Base-by-base conservation (phyloP, 2,329 filamentous ascomycete genomes). In the Leptographium radiaticola region DNA sequence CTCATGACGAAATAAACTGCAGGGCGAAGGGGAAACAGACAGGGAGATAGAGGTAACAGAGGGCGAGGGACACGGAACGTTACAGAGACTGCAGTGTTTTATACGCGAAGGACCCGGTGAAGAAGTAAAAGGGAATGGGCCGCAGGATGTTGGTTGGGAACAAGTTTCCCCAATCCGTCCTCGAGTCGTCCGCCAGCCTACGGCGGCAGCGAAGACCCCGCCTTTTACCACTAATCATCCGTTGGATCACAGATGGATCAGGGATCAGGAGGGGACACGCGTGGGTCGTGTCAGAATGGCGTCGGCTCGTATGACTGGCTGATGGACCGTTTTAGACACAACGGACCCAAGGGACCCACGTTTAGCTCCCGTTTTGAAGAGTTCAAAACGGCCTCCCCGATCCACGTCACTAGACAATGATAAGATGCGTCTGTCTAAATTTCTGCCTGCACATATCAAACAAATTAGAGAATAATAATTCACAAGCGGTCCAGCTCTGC, bases 1-100 rank as follows among this genome's bases (percentile, higher is more conserved):
- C 72, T 71, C 73, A 75, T 75, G 51, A 31, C 13, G 20, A 16
- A n/a, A 31, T 31, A 13, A 30, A 13, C 33, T 20, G 44, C 12
- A 44, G 18, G 20, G 20, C 18, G 39, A 40, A 18, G 42, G n/a
- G 31, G 13, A n/a, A 13, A 36, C 30, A 6, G 33, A 40, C 18
- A 18, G 9, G 39, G 31, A 36, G 18, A 25, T 25, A 25, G 25
- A 25, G 25, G 25, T 25, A 25, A 25, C 25, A 25, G 25, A 25
- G 25, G 5, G 25, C 2, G 3, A 33, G 31, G 34, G 34, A 49
- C 25, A 40, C 7, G 52, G 30, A 25, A 9, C 18, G 42, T 12
- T 13, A 18, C 1, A 43, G n/a, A 13, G n/a, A 11, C 31, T 4
- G 30, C 25, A 11, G 39, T 9, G 18, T 18, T 18, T 30, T 10